These are phyloP conservation scores for Chalaropsis ovoidea DNA, from an alignment of 2,329 filamentous ascomycete species.

Conservation along the genomic window DNA sequence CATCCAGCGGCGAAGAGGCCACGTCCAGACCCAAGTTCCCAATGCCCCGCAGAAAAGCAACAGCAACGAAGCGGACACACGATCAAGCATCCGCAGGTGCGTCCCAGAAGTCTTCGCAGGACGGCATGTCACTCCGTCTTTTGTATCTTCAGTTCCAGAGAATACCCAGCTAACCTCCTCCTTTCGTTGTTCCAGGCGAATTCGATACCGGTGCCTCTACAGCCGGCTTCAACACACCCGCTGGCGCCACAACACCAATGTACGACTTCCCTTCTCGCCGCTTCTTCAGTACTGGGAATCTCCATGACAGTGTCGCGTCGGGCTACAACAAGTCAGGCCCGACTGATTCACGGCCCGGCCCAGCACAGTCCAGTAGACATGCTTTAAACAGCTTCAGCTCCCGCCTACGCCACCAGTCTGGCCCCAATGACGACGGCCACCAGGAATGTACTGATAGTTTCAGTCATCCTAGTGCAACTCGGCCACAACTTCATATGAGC, in stretches of 20 bases:
- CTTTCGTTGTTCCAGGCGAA: neutral
- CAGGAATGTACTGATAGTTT: neutral
- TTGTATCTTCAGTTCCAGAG: neutral
- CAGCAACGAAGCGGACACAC: neutral
- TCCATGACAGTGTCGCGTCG: neutral
- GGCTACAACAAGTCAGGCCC: neutral
- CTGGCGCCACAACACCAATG: constrained; percentile 20
- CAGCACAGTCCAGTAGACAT: constrained; percentile 3
- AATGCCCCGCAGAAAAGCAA: constrained; percentile 13
- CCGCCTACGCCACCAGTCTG: neutral
- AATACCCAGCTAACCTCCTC: neutral
- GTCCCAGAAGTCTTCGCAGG: constrained; percentile 13
- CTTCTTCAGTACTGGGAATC: neutral
- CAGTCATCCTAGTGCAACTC: neutral
- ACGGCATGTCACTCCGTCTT: neutral
- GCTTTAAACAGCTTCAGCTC: neutral
- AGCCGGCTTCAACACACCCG: neutral
- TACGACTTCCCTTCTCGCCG: neutral
- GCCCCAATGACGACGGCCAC: neutral
- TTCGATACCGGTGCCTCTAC: constrained; percentile 13
- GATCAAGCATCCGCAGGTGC: constrained; percentile 1
- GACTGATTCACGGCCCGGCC: neutral
- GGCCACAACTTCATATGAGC: neutral
- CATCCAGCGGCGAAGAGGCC: constrained; percentile 10
- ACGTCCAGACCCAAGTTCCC: constrained; percentile 18